phyloP scores from a whole-genome alignment of 2,329 filamentous ascomycete species.

The Colletotrichum sp. region DNA sequence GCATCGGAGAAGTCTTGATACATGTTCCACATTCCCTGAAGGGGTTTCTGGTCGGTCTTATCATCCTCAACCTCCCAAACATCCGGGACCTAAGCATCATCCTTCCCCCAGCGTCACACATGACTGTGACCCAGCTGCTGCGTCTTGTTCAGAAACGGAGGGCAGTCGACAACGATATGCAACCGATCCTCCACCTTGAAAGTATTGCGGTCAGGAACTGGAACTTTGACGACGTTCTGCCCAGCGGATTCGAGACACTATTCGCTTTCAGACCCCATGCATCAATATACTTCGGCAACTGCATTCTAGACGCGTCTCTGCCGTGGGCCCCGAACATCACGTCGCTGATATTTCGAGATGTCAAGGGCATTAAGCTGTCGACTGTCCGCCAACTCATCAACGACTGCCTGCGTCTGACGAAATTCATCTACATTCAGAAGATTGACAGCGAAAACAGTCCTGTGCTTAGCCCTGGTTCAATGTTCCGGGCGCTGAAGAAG shows the following conservation, averaged over 20 bases:
- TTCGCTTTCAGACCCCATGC: neutral
- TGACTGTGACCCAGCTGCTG: neutral
- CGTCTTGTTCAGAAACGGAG: neutral
- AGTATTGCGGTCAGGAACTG: neutral
- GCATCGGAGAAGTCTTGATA: too few species aligned
- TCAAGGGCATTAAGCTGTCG: neutral
- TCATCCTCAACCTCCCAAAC: neutral
- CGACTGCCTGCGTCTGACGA: neutral
- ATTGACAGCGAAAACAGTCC: neutral
- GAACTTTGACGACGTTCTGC: neutral
- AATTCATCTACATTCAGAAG: neutral
- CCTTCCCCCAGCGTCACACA: neutral
- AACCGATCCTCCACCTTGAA: neutral
- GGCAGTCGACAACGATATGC: neutral
- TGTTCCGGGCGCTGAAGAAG: neutral
- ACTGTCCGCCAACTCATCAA: neutral
- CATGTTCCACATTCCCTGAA: neutral
- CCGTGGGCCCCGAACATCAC: neutral
- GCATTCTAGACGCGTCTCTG: neutral
- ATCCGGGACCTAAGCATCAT: neutral
- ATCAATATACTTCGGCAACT: neutral
- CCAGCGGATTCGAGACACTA: neutral
- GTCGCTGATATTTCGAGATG: neutral
- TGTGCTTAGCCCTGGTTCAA: neutral
- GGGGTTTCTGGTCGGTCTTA: neutral